Base-by-base conservation (phyloP, 2,329 filamentous ascomycete species). In the Cryphonectria nitschkei region DNA sequence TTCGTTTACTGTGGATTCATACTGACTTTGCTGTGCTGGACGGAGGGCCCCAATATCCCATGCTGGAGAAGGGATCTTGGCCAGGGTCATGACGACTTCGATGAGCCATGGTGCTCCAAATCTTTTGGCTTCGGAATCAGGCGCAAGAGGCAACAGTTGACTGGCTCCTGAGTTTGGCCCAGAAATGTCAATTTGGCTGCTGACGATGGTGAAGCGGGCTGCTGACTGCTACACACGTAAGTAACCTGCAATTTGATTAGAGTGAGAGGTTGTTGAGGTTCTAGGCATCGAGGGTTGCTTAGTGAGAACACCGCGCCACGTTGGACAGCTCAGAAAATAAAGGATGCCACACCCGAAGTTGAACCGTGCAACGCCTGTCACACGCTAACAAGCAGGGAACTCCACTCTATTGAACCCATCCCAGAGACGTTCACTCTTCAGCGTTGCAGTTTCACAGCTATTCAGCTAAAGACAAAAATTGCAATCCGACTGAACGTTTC, bases 11-110 rank as follows among this genome's bases (percentile, higher is more conserved):
- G 5, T n/a, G 5, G 29, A 13, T 39, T 46, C 14, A 41, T 9
- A 72, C 76, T 73, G 62, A 79, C 78, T 80, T 79, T 58, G 78
- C 77, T 5, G 73, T 75, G 72, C 78, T 79, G 3, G 77, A 77
- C 2, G 77, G 75, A n/a, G 76, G 65, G 26, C 77, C 76, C 78
- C 78, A 80, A 29, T 72, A 68, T 46, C 77, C 78, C 2, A 68
- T 65, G 8, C 61, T 50, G 46, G 76, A 69, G n/a, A 75, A 72
- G 2, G 69, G 73, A 67, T 79, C 78, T 5, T 56, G 41, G 67
- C 78, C 77, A 2, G 72, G 37, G 69, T 71, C 78, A 50, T 77
- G 76, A 29, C 74, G 73, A 56, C 77, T 77, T 68, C 78, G 76
- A 67, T 78, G 77, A 29, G 75, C 76, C 78, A 79, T 79, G 16